Evolutionary conservation across 2,329 filamentous ascomycete species (phyloP).

Genomic region (Xylaria sp.): DNA sequence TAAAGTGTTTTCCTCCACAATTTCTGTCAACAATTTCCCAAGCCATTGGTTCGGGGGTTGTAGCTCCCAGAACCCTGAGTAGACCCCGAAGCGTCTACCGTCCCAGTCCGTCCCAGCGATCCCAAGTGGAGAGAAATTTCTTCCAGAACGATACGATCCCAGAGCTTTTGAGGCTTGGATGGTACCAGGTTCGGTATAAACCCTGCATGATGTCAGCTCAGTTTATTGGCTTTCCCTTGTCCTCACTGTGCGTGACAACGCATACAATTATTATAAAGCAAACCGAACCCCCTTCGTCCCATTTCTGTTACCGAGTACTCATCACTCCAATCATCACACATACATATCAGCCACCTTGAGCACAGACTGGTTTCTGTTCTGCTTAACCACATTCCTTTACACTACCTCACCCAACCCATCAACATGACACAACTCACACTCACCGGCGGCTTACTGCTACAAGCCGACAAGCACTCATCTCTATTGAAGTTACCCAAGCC

Average conservation of each 20-base stretch:
- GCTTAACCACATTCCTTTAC: constrained; percentile 19
- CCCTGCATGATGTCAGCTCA: constrained; percentile 26
- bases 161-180: constrained; percentile 16
- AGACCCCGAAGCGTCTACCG: constrained; percentile 18
- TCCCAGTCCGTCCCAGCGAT: constrained; percentile 10
- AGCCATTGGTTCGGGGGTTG: constrained; percentile 29
- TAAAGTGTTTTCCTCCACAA: constrained; percentile 26
- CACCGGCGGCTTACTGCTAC: constrained; percentile 20
- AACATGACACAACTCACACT: constrained; percentile 28
- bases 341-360: constrained; percentile 12
- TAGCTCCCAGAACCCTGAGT: constrained; percentile 13
- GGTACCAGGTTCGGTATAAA: constrained; percentile 22
- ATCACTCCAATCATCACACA: constrained; percentile 13
- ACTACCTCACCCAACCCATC: constrained; percentile 13
- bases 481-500: constrained; percentile 15
- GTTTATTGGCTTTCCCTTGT: constrained; percentile 5
- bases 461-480: constrained; percentile 20
- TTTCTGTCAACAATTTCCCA: constrained; percentile 29
- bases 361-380: constrained; percentile 25
- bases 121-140: constrained; percentile 26
- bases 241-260: constrained; percentile 25
- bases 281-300: constrained; percentile 23
- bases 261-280: constrained; percentile 25
- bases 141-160: constrained; percentile 24
- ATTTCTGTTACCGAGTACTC: constrained; percentile 3